phyloP scores from a whole-genome alignment of 306 rosid genomes.

The Trifolium fragiferum region DNA sequence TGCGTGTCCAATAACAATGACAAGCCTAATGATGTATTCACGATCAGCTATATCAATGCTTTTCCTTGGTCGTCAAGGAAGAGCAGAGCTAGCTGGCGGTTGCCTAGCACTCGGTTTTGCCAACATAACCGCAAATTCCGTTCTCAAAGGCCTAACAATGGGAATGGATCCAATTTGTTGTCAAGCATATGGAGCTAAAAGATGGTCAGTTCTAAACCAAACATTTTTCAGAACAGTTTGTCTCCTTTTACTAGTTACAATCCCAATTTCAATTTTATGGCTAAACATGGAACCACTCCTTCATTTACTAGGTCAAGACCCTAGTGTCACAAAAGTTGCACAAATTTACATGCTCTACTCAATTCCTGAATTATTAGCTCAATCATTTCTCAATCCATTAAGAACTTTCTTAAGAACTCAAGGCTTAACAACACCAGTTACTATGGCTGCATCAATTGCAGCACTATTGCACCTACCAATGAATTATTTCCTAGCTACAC shows the following conservation, averaged over 20 bases:
- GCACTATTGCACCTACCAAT: constrained; percentile 76
- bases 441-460: constrained; percentile 64
- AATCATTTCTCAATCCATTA: constrained; percentile 70
- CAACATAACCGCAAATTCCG: constrained; percentile 76
- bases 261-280: constrained; percentile 79
- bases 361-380: constrained; percentile 85
- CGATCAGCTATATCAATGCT: constrained; percentile 77
- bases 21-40: constrained; percentile 67
- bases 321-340: constrained; percentile 69
- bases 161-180: constrained; percentile 99
- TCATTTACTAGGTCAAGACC: constrained; percentile 80
- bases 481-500: constrained; percentile 61
- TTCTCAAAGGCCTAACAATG: constrained; percentile 71
- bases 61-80: constrained; percentile 83
- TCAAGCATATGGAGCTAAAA: constrained; percentile 88
- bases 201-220: constrained; percentile 72
- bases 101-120: constrained; percentile 84
- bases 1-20: constrained; percentile 73
- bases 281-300: constrained; percentile 71
- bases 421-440: constrained; percentile 72
- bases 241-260: constrained; percentile 72
- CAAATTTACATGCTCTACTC: constrained; percentile 73
- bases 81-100: constrained; percentile 84
- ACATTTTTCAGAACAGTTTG: constrained; percentile 66
- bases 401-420: constrained; percentile 75